Evolutionary conservation across 495 filamentous ascomycete species (phyloP).

Genomic region (Poronia punctata): DNA sequence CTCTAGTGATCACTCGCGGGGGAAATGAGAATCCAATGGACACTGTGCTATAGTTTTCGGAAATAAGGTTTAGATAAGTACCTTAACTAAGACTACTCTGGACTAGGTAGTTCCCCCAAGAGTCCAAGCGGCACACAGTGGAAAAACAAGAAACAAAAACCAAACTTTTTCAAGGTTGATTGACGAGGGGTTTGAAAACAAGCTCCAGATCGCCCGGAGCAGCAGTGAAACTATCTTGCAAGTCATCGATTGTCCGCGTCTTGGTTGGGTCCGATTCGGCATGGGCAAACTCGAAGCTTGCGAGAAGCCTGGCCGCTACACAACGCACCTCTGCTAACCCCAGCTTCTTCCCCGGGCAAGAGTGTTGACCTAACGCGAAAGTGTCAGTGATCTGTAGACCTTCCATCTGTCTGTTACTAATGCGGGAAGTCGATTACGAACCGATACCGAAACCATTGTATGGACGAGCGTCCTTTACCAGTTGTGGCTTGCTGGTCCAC

Average conservation of each 20-base stretch:
- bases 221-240: neutral
- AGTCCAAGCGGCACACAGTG: too few species aligned
- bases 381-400: too few species aligned
- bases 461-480: conserved; percentile 27
- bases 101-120: too few species aligned
- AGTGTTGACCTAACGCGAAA: conserved; percentile 3
- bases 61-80: too few species aligned
- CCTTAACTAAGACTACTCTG: too few species aligned
- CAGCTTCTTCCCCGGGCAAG: conserved; percentile 21
- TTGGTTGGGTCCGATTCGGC: neutral
- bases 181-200: neutral
- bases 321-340: conserved; percentile 19
- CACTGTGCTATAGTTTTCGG: too few species aligned
- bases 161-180: neutral
- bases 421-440: neutral
- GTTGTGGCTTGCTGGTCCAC: conserved; percentile 29
- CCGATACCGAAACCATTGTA: conserved; percentile 26
- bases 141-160: neutral
- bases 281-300: conserved; percentile 1
- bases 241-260: neutral
- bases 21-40: too few species aligned
- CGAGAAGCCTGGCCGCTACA: conserved; percentile 18
- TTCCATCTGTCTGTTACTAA: too few species aligned
- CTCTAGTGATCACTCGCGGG: too few species aligned
- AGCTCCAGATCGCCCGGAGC: neutral